A percentile compares a stretch with the other conserved stretches of the same genome.
Conservation (phyloP, 2,329 filamentous ascomycete genomes). For the Westerdykella sp. region DNA sequence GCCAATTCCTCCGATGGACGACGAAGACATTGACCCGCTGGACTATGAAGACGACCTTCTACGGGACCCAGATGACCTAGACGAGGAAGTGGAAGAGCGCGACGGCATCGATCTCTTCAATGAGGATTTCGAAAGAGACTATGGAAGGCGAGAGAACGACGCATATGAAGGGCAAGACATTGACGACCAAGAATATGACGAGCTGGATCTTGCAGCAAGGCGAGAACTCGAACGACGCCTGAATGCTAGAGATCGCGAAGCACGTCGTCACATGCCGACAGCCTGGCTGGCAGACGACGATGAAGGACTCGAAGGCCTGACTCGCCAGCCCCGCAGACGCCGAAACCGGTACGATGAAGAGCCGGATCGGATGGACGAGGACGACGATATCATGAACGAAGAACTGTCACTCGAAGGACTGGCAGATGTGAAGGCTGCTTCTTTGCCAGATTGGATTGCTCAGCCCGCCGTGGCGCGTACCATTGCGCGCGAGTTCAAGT, state of each 20-base stretch:
- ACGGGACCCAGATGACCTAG: slow-evolving; percentile 59
- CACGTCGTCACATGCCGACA: slow-evolving; percentile 58
- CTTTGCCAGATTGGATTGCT: slow-evolving; percentile 90
- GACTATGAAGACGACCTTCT: slow-evolving; percentile 59
- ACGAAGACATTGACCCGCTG: slow-evolving; percentile 66
- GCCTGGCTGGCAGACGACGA: slow-evolving; percentile 77
- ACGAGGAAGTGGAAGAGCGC: slow-evolving; percentile 64
- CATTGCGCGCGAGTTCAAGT: slow-evolving; percentile 94
- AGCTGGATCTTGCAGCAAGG: slow-evolving; percentile 60
- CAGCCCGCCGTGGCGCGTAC: slow-evolving; percentile 84
- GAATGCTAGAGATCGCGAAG: slow-evolving; percentile 67
- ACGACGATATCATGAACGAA: slow-evolving; percentile 89
- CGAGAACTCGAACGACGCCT: slow-evolving; percentile 67
- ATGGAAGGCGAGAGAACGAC: slow-evolving; percentile 48
- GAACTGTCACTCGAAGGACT: slow-evolving; percentile 88
- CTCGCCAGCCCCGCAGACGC: slow-evolving; percentile 74
- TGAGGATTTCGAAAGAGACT: slow-evolving; percentile 61
- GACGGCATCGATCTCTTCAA: slow-evolving; percentile 67
- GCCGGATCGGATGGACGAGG: slow-evolving; percentile 80
- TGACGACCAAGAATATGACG: slow-evolving; percentile 73
- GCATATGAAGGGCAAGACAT: slow-evolving; percentile 64
- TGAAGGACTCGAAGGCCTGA: slow-evolving; percentile 76
- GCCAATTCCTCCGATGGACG: slow-evolving; percentile 61
- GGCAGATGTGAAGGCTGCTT: slow-evolving; percentile 87
- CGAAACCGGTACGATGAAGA: slow-evolving; percentile 93